A percentile compares a stretch with the other conserved stretches of the same genome.
Conservation (phyloP, 2,329 filamentous ascomycete species). For the Neofusicoccum kwambonambiense region DNA sequence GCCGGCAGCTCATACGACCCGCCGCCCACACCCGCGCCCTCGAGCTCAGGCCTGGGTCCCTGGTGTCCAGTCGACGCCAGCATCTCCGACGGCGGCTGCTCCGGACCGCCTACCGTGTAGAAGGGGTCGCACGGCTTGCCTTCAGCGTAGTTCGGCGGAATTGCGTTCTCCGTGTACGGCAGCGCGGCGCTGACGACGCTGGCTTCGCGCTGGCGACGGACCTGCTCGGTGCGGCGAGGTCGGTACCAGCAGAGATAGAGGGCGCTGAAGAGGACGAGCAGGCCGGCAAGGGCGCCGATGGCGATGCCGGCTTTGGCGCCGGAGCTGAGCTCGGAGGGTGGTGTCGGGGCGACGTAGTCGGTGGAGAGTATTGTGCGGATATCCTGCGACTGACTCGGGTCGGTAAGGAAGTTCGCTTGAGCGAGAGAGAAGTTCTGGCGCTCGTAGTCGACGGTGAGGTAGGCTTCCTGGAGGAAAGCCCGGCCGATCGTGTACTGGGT, state of each 20-base stretch:
- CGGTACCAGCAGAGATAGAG: too few species aligned
- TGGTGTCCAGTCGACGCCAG: background rate
- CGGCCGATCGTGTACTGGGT: constrained; percentile 28
- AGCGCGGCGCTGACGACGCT: too few species aligned
- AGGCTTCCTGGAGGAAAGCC: constrained; percentile 38
- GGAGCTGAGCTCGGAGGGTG: too few species aligned
- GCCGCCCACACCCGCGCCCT: background rate
- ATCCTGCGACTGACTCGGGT: background rate
- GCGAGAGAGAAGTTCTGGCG: constrained; percentile 29
- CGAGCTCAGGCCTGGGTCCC: background rate
- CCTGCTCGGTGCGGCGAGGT: too few species aligned
- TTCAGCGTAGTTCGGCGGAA: background rate
- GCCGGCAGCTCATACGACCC: background rate
- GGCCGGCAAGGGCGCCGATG: too few species aligned
- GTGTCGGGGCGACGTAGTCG: constrained; percentile 15
- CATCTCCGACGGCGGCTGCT: background rate
- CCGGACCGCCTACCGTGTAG: background rate
- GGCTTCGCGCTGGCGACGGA: too few species aligned
- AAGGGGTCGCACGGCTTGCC: background rate
- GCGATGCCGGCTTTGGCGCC: too few species aligned
- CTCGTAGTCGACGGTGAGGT: constrained; percentile 38
- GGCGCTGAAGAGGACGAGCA: too few species aligned
- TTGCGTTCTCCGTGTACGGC: too few species aligned
- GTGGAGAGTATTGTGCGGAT: constrained; percentile 19
- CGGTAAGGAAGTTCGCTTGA: background rate